Evolutionary conservation across 2,329 filamentous ascomycete genomes (phyloP).

Genomic region (Nothomitra cinnamomea): DNA sequence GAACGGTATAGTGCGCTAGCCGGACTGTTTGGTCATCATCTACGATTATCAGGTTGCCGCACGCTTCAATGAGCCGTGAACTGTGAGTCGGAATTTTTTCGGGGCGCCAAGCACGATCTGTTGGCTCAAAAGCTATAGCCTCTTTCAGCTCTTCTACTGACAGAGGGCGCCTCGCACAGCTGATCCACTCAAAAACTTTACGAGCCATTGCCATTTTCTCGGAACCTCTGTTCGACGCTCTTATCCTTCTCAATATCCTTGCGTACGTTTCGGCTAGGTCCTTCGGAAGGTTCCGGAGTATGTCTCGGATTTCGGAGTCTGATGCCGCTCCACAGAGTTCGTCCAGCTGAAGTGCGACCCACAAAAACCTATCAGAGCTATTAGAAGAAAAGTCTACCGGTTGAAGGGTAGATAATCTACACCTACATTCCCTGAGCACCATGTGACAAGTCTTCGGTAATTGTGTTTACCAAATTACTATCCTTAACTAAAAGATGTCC

Average conservation of each 20-base stretch:
- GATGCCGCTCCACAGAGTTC: neutral
- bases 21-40: neutral
- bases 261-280: neutral
- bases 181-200: conserved; percentile 5
- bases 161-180: conserved; percentile 4
- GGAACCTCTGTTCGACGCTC: neutral
- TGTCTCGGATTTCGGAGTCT: neutral
- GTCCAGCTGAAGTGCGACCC: neutral
- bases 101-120: conserved; percentile 1
- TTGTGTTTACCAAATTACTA: conserved; percentile 2
- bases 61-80: conserved; percentile 1
- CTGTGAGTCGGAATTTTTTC: neutral
- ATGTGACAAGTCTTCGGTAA: neutral
- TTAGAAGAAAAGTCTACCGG: neutral
- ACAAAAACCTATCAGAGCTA: neutral
- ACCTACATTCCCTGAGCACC: conserved; percentile 7
- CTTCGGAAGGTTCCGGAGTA: neutral
- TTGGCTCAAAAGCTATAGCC: conserved; percentile 4
- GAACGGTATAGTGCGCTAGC: neutral
- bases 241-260: neutral
- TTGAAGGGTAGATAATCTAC: neutral
- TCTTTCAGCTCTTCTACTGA: conserved; percentile 5
- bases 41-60: neutral
- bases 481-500: neutral
- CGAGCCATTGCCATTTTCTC: too few species aligned